Evolutionary conservation across 2,329 filamentous ascomycete species (phyloP), one percentile per base, ranked within the genome.

Genomic region (Diaporthe citrichinensis): DNA sequence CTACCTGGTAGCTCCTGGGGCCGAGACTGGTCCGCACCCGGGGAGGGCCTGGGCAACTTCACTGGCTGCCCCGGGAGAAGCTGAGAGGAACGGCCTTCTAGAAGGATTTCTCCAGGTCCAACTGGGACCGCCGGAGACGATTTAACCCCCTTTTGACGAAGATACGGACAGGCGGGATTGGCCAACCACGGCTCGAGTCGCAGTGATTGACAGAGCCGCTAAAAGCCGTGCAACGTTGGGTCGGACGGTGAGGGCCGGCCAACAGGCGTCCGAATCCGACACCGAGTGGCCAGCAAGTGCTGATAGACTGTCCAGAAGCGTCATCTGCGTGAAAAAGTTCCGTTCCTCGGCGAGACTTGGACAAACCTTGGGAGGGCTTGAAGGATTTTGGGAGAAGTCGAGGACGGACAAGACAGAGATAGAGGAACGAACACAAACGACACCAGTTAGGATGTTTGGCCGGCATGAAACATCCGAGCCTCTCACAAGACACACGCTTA

Each of bases 71-170:
- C 3, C 65, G 65, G 65, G 46, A 68, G 65, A 68, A 68, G 65
- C 65, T 68, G 65, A 69, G 65, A 69, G 49, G 65, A 69, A 69
- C 65, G n/a, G 49, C 46, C 46, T 69, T 69, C 65, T 69, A 69
- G 65, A 69, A 69, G 65, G 65, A 69, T 69, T 55, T n/a, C 62
- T 69, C 65, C 46, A 55, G n/a, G 65, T 28, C 28, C 44, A 68
- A 44, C 44, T 10, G 62, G 44, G 62, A 67, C 62, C 7, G 44
- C 62, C 31, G 62, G 28, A 46, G 46, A 36, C 34, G 46, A 28
- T 68, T 39, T 68, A 68, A 34, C 31, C 65, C 31, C 46, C 14
- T 53, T 23, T 39, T n/a, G 46, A 53, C 14, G 65, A 53, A 53
- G 65, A 68, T 39, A 68, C 23, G 46, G 20, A n/a, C 28, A 36